Evolutionary conservation across 345 rosid species (phyloP), one percentile per base, ranked within the genome.

Genomic region (Citrus unshiu): DNA sequence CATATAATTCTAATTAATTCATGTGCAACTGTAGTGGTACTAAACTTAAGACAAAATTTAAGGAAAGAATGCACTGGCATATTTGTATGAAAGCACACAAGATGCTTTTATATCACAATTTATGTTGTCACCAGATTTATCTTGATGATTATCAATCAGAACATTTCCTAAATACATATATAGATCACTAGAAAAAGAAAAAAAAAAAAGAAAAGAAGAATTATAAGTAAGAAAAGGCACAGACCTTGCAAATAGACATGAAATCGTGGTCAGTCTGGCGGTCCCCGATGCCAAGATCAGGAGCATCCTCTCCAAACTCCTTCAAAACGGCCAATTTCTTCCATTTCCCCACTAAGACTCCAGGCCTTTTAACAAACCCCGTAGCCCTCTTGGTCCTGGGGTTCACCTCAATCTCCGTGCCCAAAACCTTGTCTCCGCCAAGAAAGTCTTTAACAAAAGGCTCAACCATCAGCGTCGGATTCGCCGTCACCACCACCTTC

Each of bases 401-500:
- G 73, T 91, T 89, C 58, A 95, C 99, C 76, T 92, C 94, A 49
- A 95, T 91, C 86, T 95, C 98, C 4, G 98, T 95, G n/a, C 99
- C 99, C 22, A 95, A 81, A 18, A 95, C 99, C 81, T 89, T 89
- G 46, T 92, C 97, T 7, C 92, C 99, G 5, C 97, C 98, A 1
- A 95, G 92, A 82, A 89, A 95, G 61, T 92, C 97, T 87, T 89
- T 93, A 78, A 91, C 95, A 46, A 95, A 95, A 9, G 98, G 89
- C 83, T 95, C 98, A 68, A 95, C 99, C 99, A 95, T 93, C 40
- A 95, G 76, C 21, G 84, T 85, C 58, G 98, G 98, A 81, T 92
- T 95, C 37, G 97, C 98, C 71, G 99, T 95, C 85, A 95, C 99
- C 79, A 95, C 97, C 80, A 93, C 98, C 80, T 91, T 93, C 86